These are phyloP conservation scores for Fusarium paranaense DNA, from an alignment of 2,329 filamentous ascomycete genomes.

Conservation along the genomic window DNA sequence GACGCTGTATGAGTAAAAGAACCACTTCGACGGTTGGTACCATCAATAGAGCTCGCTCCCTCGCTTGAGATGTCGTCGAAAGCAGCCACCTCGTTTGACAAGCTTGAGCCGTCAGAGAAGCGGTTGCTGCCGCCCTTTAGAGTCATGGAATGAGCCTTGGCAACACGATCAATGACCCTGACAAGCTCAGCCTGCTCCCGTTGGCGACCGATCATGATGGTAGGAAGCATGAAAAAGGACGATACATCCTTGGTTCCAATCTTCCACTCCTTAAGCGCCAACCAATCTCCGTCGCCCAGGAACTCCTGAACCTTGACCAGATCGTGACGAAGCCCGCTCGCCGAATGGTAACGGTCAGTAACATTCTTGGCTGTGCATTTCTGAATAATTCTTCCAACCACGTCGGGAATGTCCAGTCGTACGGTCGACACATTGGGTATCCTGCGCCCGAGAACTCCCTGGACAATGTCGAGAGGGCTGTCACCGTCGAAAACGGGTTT, in stretches of 20 bases:
- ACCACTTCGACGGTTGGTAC: slow-evolving; percentile 60
- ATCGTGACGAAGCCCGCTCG: slow-evolving; percentile 87
- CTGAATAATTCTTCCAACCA: slow-evolving; percentile 84
- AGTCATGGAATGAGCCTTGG: slow-evolving; percentile 69
- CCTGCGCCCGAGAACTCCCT: slow-evolving; percentile 84
- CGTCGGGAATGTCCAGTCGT: slow-evolving; percentile 85
- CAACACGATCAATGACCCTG: slow-evolving; percentile 80
- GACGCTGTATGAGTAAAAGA: slow-evolving; percentile 61
- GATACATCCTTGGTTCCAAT: slow-evolving; percentile 89
- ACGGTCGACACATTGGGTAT: slow-evolving; percentile 82
- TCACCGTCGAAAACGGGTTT: slow-evolving; percentile 83
- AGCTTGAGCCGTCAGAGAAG: slow-evolving; percentile 65
- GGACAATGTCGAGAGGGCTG: slow-evolving; percentile 89
- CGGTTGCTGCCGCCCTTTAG: slow-evolving; percentile 57
- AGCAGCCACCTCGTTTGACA: slow-evolving; percentile 63
- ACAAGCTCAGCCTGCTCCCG: slow-evolving; percentile 78
- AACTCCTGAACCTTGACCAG: slow-evolving; percentile 79
- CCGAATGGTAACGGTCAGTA: slow-evolving; percentile 88
- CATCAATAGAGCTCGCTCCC: slow-evolving; percentile 68
- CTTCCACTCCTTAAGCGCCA: slow-evolving; percentile 77
- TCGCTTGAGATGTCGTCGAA: slow-evolving; percentile 69
- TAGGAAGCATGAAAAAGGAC: slow-evolving; percentile 90
- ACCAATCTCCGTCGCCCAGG: slow-evolving; percentile 78
- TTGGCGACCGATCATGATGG: slow-evolving; percentile 82
- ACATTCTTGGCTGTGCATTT: slow-evolving; percentile 94